Base-by-base conservation (phyloP, 2,329 filamentous ascomycete genomes). In the Cryphonectria naterciae region DNA sequence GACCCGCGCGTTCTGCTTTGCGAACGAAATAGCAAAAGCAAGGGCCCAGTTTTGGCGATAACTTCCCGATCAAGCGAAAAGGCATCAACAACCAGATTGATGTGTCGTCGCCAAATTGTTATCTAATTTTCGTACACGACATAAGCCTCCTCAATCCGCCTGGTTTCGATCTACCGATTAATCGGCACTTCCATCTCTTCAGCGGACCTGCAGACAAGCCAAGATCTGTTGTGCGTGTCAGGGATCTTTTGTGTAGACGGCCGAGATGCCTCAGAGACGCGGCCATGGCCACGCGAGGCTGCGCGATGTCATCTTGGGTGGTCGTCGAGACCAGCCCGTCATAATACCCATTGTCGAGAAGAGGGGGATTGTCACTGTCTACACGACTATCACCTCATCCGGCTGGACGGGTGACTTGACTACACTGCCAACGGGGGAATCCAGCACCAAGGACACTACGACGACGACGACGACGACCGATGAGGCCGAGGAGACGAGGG, bases 301-400 rank as follows among this genome's bases (percentile, higher is more conserved):
- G 67, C 69, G 37, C 35, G 8, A 41, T 28, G 63, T 58, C 56
- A 39, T 25, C 22, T 11, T 22, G 22, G 19, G 32, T 56, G 63
- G 22, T 61, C 41, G 43, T 17, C 67, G 5, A 7, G 28, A 58
- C 7, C 22, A 52, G 15, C 56, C 58, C 13, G 10, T 46, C 28
- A 54, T 65, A 19, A 52, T 28, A 54, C 58, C 37, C 8, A 58
- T n/a, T 15, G 35, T 68, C 7, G 54, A 67, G 35, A 68, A 71
- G 39, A 68, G 68, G 41, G 62, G 67, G 25, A 63, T 71, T 17
- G 69, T 73, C 41, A 81, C 79, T 5, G 75, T 80, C 13, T 81
- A 77, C 69, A 75, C 75, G 37, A 81, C 80, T 35, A 68, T 80
- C 75, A 74, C 73, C 11, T 70, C 73, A 52, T 68, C 68, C 2